phyloP scores from a whole-genome alignment of 2,329 filamentous ascomycete genomes.

The Cyphellophora europaea region DNA sequence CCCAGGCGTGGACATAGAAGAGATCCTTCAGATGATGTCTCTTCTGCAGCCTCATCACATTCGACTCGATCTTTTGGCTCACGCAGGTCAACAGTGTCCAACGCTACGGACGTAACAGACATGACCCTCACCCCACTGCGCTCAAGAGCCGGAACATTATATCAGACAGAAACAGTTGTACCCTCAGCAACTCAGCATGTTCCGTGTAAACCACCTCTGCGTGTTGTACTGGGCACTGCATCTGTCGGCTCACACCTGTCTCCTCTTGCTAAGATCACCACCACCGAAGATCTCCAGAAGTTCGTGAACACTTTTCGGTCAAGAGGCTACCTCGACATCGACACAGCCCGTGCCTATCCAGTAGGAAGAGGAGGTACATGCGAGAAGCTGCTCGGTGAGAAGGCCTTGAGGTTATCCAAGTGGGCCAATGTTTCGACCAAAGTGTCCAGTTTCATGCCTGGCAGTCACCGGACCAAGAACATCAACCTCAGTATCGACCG shows the following conservation, averaged over 20 bases:
- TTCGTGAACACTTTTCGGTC: constrained; percentile 18
- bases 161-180: constrained; percentile 11
- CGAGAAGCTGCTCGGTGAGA: constrained; percentile 20
- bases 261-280: constrained; percentile 20
- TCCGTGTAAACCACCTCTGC: constrained; percentile 17
- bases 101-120: constrained; percentile 18
- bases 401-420: constrained; percentile 15
- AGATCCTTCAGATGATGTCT: constrained; percentile 9
- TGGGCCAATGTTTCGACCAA: constrained; percentile 21
- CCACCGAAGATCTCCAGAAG: constrained; percentile 16
- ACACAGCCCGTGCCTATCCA: constrained; percentile 22
- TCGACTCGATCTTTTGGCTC: constrained; percentile 16
- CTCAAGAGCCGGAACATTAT: constrained; percentile 18
- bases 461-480: constrained; percentile 19
- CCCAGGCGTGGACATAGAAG: constrained; percentile 8
- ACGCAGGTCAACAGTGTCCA: constrained; percentile 6
- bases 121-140: constrained; percentile 17
- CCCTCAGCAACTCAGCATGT: constrained; percentile 6
- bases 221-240: constrained; percentile 21
- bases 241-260: constrained; percentile 19
- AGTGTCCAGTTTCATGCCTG: constrained; percentile 20
- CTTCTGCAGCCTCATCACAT: constrained; percentile 15
- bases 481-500: constrained; percentile 20
- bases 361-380: constrained; percentile 20
- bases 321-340: constrained; percentile 20